These are phyloP conservation scores for Phytomonas sp. DNA, from an alignment of 208 protist genomes.

Conservation along the genomic window DNA sequence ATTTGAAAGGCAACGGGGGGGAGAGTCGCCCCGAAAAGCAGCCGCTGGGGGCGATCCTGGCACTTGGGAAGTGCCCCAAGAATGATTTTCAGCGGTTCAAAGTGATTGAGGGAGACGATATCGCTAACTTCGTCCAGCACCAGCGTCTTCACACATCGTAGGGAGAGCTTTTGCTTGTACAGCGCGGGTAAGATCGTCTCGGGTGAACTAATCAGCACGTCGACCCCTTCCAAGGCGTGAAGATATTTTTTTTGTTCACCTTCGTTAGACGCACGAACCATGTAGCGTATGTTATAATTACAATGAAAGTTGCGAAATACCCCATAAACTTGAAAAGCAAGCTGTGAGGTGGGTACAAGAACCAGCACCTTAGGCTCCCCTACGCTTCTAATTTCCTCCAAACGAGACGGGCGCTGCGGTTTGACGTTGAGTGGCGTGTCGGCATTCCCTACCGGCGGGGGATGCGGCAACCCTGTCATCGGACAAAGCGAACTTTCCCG, in stretches of 20 bases:
- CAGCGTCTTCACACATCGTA: conserved; percentile 43
- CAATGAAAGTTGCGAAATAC: conserved; percentile 38
- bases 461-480: conserved; percentile 67
- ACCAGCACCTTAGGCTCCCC: conserved; percentile 62
- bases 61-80: conserved; percentile 65
- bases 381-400: conserved; percentile 40
- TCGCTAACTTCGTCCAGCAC: conserved; percentile 85
- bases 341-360: conserved; percentile 64
- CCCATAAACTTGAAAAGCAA: conserved; percentile 49
- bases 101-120: conserved; percentile 76
- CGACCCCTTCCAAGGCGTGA: conserved; percentile 37
- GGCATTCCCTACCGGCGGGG: conserved; percentile 11
- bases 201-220: conserved; percentile 70
- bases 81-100: conserved; percentile 76
- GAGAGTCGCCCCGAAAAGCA: conserved; percentile 63
- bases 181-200: conserved; percentile 65
- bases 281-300: conserved; percentile 38
- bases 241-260: conserved; percentile 64
- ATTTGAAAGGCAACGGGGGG: conserved; percentile 69
- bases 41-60: conserved; percentile 48
- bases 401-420: conserved; percentile 13
- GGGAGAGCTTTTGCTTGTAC: conserved; percentile 58
- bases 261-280: conserved; percentile 55
- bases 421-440: conserved; percentile 10
- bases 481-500: conserved; percentile 43